Evolutionary conservation across 768 basidiomycete genomes (phyloP), one percentile per base, ranked within the genome.

Genomic region (Trametes elegans): DNA sequence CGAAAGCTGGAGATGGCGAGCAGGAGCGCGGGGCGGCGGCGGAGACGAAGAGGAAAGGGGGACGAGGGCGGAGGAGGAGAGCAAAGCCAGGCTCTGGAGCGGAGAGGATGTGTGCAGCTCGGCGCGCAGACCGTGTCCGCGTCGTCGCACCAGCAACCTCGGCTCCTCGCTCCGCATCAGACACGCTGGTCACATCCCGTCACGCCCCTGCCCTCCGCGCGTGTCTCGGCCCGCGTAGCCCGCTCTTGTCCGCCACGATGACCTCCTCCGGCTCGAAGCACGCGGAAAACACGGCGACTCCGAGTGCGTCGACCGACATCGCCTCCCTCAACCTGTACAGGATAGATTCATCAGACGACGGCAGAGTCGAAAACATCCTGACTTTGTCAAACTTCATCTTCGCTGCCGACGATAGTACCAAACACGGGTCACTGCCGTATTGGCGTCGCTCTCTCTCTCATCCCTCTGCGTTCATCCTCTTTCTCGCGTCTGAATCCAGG

Each of bases 311-410:
- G 9, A 21, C 46, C 18, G 21, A 31, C 36, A 6, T n/a, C n/a
- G n/a, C 57, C 7, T 23, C 42, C 3, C 57, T 58, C 5, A 18
- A 31, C 14, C 31, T 49, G 19, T 41, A 42, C 28, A 21, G 18
- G 6, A 42, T 58, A 2, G 19, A 31, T 11, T 7, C 32, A 9
- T 41, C 39, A 0, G 50, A 53, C n/a, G 45, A 58, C 24, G 38
- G 41, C 34, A 41, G 19, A 19, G 49, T 65, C 18, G 49, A 55
- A 16, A 32, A 23, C 0, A 16, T 65, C 3, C 35, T 67, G 3
- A n/a, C 52, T 10, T 47, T 67, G 8, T 65, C 61, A 7, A 65
- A 67, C 49, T 6, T 34, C 6, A 62, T 65, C n/a, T 67, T 67
- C 47, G 39, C 23, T 8, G 27, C 62, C n/a, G 61, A 62, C 31